These are phyloP conservation scores for Talaromyces atroroseus DNA, from an alignment of 2,329 filamentous ascomycete genomes.

Conservation along the genomic window DNA sequence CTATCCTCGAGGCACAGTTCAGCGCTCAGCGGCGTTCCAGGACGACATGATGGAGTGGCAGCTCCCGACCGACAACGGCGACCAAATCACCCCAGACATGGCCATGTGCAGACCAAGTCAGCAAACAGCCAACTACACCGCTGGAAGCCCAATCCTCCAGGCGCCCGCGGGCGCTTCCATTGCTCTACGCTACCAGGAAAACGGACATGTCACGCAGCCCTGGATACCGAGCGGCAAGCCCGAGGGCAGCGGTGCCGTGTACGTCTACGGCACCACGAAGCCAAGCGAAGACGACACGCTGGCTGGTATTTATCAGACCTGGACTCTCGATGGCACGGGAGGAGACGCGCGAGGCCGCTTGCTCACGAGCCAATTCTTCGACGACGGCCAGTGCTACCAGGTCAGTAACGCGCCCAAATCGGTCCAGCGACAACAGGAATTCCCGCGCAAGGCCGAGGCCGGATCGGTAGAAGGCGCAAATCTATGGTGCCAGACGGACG, in stretches of 20 bases:
- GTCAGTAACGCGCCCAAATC: slow-evolving; percentile 58
- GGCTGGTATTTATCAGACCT: slow-evolving; percentile 62
- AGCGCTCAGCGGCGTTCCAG: slow-evolving; percentile 51
- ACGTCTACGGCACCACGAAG: slow-evolving; percentile 64
- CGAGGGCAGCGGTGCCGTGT: slow-evolving; percentile 64
- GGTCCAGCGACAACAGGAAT: slow-evolving; percentile 51
- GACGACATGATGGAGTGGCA: slow-evolving; percentile 59
- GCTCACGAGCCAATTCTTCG: slow-evolving; percentile 72
- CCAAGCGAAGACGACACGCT: slow-evolving; percentile 56
- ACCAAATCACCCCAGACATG: slow-evolving; percentile 46
- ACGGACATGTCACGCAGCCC: slow-evolving; percentile 66
- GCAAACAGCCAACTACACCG: slow-evolving; percentile 53
- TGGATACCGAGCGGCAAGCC: slow-evolving; percentile 55
- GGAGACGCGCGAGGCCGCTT: slow-evolving; percentile 73
- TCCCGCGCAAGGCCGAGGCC: slow-evolving; percentile 47
- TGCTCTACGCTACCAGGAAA: slow-evolving; percentile 66
- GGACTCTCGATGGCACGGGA: slow-evolving; percentile 74
- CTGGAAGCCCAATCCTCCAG: slow-evolving; percentile 58
- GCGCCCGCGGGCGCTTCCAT: slow-evolving; percentile 57
- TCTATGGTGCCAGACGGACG: slow-evolving; percentile 74
- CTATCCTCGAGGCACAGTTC: slow-evolving; percentile 66
- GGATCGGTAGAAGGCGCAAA: slow-evolving; percentile 48
- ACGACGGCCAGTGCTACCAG: slow-evolving; percentile 89
- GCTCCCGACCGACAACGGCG: slow-evolving; percentile 52
- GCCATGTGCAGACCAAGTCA: slow-evolving; percentile 62